phyloP scores from a whole-genome alignment of 169 alveolate genomes.

The Plasmodium vinckei region DNA sequence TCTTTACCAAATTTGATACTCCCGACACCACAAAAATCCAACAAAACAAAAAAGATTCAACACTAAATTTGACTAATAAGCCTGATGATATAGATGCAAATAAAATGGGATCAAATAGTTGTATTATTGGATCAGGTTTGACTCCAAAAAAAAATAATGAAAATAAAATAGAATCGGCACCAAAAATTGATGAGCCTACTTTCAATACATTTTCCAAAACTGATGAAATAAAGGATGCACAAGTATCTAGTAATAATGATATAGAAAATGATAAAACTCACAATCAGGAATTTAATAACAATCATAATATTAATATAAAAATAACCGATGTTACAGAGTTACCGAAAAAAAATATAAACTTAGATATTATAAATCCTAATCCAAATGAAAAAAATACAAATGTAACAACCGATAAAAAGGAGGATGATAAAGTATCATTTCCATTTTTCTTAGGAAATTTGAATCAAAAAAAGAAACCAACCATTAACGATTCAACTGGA shows the following conservation, averaged over 20 bases:
- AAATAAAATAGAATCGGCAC: neutral
- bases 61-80: neutral
- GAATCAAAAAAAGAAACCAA: neutral
- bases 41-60: neutral
- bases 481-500: neutral
- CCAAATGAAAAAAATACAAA: neutral
- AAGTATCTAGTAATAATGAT: neutral
- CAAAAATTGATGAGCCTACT: neutral
- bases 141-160: neutral
- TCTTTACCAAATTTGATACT: constrained; percentile 33
- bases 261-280: neutral
- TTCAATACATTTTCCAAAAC: neutral
- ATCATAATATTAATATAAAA: constrained; percentile 5
- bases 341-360: constrained; percentile 9
- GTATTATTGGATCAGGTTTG: constrained; percentile 5
- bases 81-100: neutral
- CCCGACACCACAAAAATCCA: constrained; percentile 15
- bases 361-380: neutral
- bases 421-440: neutral
- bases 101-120: neutral
- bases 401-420: neutral
- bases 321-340: constrained; percentile 39
- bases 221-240: neutral
- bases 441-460: constrained; percentile 1
- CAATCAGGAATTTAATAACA: neutral